Base-by-base conservation (phyloP, 345 rosid genomes). In the Conringia planisiliqua region DNA sequence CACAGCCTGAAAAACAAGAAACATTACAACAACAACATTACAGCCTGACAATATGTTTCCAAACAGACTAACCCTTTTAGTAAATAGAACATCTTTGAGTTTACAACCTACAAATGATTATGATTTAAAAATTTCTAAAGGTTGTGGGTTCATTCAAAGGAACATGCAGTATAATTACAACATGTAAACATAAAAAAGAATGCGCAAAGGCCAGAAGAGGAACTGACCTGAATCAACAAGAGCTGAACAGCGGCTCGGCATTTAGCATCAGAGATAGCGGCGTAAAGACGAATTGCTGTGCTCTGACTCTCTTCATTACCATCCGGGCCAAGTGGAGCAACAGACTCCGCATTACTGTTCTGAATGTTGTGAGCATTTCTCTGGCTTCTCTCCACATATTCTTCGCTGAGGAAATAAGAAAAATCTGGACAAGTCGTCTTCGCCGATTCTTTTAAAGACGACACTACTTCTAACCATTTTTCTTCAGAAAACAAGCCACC, bases 231-330 rank as follows among this genome's bases (percentile, higher is more conserved):
- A 80, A 95, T 86, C 83, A 95, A 73, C 80, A 95, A 77, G 77
- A 95, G 98, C 78, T 95, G 99, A 73, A 95, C 93, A 79, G 99
- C 96, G 51, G 98, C 97, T 59, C 99, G 86, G 82, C 99, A 95
- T 76, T 95, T 95, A 10, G 92, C 96, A 84, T 92, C 91, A 79
- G 92, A 80, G 76, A 95, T 76, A 68, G 86, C 79, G 46, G 84
- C 81, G 80, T 80, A 89, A 32, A 90, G 83, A 62, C 33, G 87
- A 4, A 40, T 27, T 11, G 72, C 85, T 9, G 80, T 71, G 81
- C 80, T 78, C 73, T 60, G 79, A 70, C 77, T 79, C 76, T 92
- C 94, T 5, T 78, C 76, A 47, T 75, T 85, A 67, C 77, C 84
- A 70, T 84, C 77, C 16, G 55, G 29, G 12, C 73, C 85, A 66